A percentile compares a stretch with the other conserved stretches of the same genome.
Evolutionary conservation across 352 stramenopile species (phyloP).

Genomic region (Phytopythium cucurbitacearum): DNA sequence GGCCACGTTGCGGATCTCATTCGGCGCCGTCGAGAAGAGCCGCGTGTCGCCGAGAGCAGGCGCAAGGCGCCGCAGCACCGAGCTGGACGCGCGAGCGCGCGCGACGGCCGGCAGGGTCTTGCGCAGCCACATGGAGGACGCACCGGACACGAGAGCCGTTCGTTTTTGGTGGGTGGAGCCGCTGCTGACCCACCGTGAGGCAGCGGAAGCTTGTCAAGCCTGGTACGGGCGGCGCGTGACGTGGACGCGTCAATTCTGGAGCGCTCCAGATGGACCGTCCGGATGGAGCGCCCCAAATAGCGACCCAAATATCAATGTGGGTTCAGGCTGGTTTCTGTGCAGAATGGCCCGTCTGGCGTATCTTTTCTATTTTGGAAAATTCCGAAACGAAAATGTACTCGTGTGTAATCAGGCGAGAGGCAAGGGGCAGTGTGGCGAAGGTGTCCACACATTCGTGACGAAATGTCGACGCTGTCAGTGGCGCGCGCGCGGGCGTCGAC

Average conservation of each 20-base stretch:
- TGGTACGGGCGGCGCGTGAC: too few species aligned
- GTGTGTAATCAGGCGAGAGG: too few species aligned
- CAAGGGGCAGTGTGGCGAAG: too few species aligned
- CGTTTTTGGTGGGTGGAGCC: slow-evolving; percentile 6
- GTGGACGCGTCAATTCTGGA: background rate
- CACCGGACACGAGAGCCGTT: background rate
- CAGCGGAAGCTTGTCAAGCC: too few species aligned
- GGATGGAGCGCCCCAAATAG: background rate
- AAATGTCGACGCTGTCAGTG: too few species aligned
- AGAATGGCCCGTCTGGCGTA: too few species aligned
- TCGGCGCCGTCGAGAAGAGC: slow-evolving; percentile 40
- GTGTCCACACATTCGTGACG: too few species aligned
- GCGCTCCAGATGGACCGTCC: background rate
- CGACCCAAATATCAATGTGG: background rate
- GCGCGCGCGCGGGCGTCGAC: too few species aligned
- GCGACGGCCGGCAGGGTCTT: slow-evolving; percentile 44
- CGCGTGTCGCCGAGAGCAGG: slow-evolving; percentile 20
- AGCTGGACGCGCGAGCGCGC: slow-evolving; percentile 16
- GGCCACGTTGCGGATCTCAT: slow-evolving; percentile 86
- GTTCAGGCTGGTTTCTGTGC: too few species aligned
- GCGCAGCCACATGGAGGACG: slow-evolving; percentile 54
- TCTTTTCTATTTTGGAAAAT: too few species aligned
- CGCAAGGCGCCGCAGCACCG: slow-evolving; percentile 21
- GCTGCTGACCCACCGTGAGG: too few species aligned
- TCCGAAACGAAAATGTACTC: too few species aligned